Percentiles rank a stretch among this genome's conserved stretches.
Evolutionary conservation across 1,284 basidiomycete genomes (phyloP).

Genomic region (Ustilago vetiveriae): DNA sequence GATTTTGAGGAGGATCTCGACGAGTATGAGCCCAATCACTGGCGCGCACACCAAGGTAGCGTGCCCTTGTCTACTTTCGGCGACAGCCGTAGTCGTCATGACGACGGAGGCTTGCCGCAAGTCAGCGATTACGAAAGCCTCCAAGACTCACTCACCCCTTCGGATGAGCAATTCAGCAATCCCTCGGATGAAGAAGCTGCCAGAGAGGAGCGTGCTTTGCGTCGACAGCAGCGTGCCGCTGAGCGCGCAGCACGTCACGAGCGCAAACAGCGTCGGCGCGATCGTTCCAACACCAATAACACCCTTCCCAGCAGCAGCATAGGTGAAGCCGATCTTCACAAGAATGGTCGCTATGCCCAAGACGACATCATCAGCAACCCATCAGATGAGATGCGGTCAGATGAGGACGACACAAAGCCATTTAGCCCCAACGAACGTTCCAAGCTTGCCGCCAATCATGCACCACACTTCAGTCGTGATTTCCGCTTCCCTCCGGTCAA

Average conservation of each 20-base stretch:
- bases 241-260: slow-evolving; percentile 22
- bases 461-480: slow-evolving; percentile 38
- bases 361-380: slow-evolving; percentile 49
- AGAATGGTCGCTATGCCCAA: slow-evolving; percentile 5
- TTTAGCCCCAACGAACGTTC: slow-evolving; percentile 33
- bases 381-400: slow-evolving; percentile 45
- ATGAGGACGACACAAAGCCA: slow-evolving; percentile 34
- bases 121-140: slow-evolving; percentile 25
- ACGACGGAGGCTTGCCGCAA: slow-evolving; percentile 10
- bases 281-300: slow-evolving; percentile 43
- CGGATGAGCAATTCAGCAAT: slow-evolving; percentile 58
- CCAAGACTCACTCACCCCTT: slow-evolving; percentile 35
- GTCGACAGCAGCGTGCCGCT: slow-evolving; percentile 40
- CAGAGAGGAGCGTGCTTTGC: slow-evolving; percentile 36
- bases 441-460: slow-evolving; percentile 1
- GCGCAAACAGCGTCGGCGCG: slow-evolving; percentile 22
- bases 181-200: slow-evolving; percentile 61
- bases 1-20: slow-evolving; percentile 48
- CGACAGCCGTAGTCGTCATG: slow-evolving; percentile 6
- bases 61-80: slow-evolving; percentile 28
- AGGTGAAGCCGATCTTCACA: slow-evolving; percentile 32
- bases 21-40: slow-evolving; percentile 30
- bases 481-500: slow-evolving; percentile 44
- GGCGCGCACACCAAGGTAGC: slow-evolving; percentile 20
- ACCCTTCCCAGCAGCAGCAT: slow-evolving; percentile 56